Evolutionary conservation across 2,329 filamentous ascomycete genomes (phyloP), one percentile per base, ranked within the genome.

Genomic region (Fusarium clavum): DNA sequence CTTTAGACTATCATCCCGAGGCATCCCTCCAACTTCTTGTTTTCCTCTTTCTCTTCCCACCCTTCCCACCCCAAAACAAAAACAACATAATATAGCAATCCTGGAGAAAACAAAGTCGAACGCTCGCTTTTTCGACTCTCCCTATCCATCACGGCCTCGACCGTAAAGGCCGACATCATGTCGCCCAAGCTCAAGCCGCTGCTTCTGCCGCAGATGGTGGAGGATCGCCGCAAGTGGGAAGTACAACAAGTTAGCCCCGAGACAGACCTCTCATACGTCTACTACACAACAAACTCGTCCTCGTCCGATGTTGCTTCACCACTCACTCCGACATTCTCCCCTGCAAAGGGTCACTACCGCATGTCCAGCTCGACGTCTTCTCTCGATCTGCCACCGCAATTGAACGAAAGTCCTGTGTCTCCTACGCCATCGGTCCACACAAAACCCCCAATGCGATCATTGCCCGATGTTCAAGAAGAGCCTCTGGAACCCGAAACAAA

Each of bases 391-490:
- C 82, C 87, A 18, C 77, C 76, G 41, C 73, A 72, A 81, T 72
- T 77, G 77, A 66, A 89, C 90, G 72, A 77, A 43, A 81, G 81
- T 76, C 81, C 80, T 67, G 90, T 85, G 58, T 91, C 85, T 64
- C 90, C 85, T 62, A 86, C 82, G 9, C 67, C 68, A 54, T 70
- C 74, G 53, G 48, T 81, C 82, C 67, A 75, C 55, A 72, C 73
- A 67, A 88, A 89, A 70, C 82, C 87, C 0, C 84, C 85, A 74
- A 93, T 93, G 80, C 86, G 88, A 64, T 86, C 86, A 55, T 84
- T 98, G 67, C 92, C 93, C 18, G 92, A 96, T 75, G 92, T 98
- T 22, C 88, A 94, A 75, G 94, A 98, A 79, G 94, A 97, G 75
- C 90, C 92, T 4, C 81, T 90, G 44, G 92, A 94, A 78, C 87